Conservation (phyloP, 345 rosid genomes). For the Psidium guajava region DNA sequence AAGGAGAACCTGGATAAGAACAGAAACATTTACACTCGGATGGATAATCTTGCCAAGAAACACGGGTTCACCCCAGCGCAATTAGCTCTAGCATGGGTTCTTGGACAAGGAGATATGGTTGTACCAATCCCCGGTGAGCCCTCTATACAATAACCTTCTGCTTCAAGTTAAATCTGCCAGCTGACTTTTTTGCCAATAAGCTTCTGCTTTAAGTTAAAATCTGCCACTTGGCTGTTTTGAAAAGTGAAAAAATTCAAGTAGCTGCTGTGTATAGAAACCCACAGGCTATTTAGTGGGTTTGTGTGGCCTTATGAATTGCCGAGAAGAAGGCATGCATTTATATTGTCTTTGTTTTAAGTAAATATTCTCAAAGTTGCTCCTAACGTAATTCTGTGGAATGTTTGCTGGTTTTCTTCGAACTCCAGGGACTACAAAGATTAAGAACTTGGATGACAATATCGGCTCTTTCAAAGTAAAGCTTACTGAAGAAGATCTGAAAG, state of each 20-base stretch:
- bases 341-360: neutral
- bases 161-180: neutral
- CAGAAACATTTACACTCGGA: slow-evolving; percentile 9
- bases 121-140: slow-evolving; percentile 27
- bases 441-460: slow-evolving; percentile 35
- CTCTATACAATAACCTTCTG: neutral
- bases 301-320: neutral
- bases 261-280: neutral
- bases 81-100: slow-evolving; percentile 32
- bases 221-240: neutral
- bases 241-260: neutral
- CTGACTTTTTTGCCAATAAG: neutral
- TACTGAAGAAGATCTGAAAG: slow-evolving; percentile 14
- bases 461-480: slow-evolving; percentile 29
- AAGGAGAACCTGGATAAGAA: slow-evolving; percentile 2
- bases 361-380: neutral
- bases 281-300: neutral
- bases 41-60: slow-evolving; percentile 18
- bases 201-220: neutral
- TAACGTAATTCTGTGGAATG: neutral
- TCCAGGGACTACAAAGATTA: slow-evolving; percentile 38
- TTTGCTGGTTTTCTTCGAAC: neutral
- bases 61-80: slow-evolving; percentile 21
- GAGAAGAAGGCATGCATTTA: neutral
- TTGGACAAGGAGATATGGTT: slow-evolving; percentile 28